Evolutionary conservation across 2,329 filamentous ascomycete genomes (phyloP).

Genomic region (Colletotrichum somersetense): DNA sequence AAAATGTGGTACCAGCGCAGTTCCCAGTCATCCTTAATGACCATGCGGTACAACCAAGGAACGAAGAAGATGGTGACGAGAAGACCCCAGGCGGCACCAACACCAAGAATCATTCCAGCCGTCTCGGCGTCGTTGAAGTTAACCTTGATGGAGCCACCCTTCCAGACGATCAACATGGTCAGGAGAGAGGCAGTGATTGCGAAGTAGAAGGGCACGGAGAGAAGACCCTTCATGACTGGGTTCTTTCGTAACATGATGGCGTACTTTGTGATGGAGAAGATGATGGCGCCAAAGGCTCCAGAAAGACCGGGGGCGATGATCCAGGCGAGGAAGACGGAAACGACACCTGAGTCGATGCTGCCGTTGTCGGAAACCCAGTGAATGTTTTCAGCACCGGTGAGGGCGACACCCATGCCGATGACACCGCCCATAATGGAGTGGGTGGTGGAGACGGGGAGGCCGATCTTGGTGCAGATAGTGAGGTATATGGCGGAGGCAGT

Average conservation of each 20-base stretch:
- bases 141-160: slow-evolving; percentile 42
- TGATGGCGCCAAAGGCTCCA: slow-evolving; percentile 57
- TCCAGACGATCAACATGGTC: slow-evolving; percentile 43
- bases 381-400: slow-evolving; percentile 54
- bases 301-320: slow-evolving; percentile 61
- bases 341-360: slow-evolving; percentile 53
- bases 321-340: slow-evolving; percentile 62
- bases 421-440: slow-evolving; percentile 60
- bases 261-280: slow-evolving; percentile 59
- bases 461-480: slow-evolving; percentile 53
- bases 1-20: slow-evolving; percentile 65
- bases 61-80: slow-evolving; percentile 63
- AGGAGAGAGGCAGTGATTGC: slow-evolving; percentile 60
- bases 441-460: slow-evolving; percentile 58
- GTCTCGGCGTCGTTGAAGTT: slow-evolving; percentile 50
- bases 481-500: slow-evolving; percentile 56
- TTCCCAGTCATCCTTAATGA: slow-evolving; percentile 68
- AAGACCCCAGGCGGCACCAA: slow-evolving; percentile 58
- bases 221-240: slow-evolving; percentile 56
- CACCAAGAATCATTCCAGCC: slow-evolving; percentile 62
- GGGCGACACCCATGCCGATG: slow-evolving; percentile 60
- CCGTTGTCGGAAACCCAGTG: slow-evolving; percentile 53
- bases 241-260: slow-evolving; percentile 57
- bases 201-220: slow-evolving; percentile 68
- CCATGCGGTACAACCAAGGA: slow-evolving; percentile 65